Evolutionary conservation across 2,329 filamentous ascomycete genomes (phyloP).

Genomic region (Penicillium sp.): DNA sequence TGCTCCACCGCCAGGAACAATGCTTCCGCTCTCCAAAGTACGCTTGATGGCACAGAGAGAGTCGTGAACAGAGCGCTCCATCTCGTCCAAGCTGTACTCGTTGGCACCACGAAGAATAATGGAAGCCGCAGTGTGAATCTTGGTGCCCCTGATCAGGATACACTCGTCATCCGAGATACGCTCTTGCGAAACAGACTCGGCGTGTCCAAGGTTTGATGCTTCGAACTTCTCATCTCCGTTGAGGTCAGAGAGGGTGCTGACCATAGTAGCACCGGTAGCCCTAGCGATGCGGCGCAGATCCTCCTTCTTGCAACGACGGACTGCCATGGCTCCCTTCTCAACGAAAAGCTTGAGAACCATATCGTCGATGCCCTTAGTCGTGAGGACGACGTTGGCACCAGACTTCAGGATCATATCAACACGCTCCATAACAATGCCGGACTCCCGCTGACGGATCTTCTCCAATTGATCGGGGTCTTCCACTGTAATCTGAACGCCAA

Average conservation of each 20-base stretch:
- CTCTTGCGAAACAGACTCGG: conserved; percentile 96
- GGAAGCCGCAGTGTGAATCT: conserved; percentile 88
- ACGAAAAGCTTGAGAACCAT: conserved; percentile 91
- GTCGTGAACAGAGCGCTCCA: conserved; percentile 98
- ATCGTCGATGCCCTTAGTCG: conserved; percentile 98
- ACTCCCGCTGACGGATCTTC: conserved; percentile 90
- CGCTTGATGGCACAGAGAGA: conserved; percentile 96
- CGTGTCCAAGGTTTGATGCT: conserved; percentile 79
- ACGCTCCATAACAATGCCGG: conserved; percentile 87
- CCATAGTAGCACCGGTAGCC: conserved; percentile 88
- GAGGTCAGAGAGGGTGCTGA: conserved; percentile 90
- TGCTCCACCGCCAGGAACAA: conserved; percentile 93
- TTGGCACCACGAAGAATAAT: conserved; percentile 95
- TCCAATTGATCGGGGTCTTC: conserved; percentile 97
- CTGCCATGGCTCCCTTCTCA: conserved; percentile 92
- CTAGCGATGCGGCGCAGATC: conserved; percentile 93
- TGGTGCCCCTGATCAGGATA: conserved; percentile 94
- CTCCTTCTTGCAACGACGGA: conserved; percentile 97
- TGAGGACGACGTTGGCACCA: conserved; percentile 92
- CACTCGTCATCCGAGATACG: conserved; percentile 98
- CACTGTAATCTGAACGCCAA: conserved; percentile 96
- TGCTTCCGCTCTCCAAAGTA: conserved; percentile 92
- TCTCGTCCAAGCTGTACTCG: conserved; percentile 96
- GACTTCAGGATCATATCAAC: conserved; percentile 98
- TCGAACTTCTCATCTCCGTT: conserved; percentile 98